phyloP scores from a whole-genome alignment of 192 early-diverging fungal genomes.

The Spinellus fusiger region DNA sequence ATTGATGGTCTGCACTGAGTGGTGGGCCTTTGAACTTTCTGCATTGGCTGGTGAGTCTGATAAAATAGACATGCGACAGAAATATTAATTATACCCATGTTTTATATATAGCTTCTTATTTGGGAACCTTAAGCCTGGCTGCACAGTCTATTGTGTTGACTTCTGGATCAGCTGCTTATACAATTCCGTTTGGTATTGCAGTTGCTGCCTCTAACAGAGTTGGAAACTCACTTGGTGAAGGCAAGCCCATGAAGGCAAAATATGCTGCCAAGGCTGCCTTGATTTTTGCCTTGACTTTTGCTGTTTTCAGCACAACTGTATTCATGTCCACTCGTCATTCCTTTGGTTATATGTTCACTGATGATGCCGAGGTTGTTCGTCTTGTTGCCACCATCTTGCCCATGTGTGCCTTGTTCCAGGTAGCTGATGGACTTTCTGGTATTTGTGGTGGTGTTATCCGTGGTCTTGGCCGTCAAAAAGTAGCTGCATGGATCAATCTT shows the following conservation, averaged over 20 bases:
- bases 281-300: constrained; percentile 44
- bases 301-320: constrained; percentile 43
- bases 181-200: constrained; percentile 73
- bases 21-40: constrained; percentile 70
- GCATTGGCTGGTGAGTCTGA: constrained; percentile 52
- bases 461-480: constrained; percentile 71
- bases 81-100: constrained; percentile 2
- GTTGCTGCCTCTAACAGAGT: constrained; percentile 80
- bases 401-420: constrained; percentile 73
- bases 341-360: constrained; percentile 65
- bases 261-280: constrained; percentile 46
- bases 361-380: constrained; percentile 60
- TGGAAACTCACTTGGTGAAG: constrained; percentile 68
- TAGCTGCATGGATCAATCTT: constrained; percentile 54
- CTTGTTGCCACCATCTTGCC: constrained; percentile 74
- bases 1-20: constrained; percentile 74
- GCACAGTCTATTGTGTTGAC: constrained; percentile 80
- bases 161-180: constrained; percentile 62
- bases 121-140: constrained; percentile 72
- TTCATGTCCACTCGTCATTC: constrained; percentile 42
- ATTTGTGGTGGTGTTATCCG: constrained; percentile 66
- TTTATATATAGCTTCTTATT: constrained; percentile 48
- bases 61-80: too few species aligned
- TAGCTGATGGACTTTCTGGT: constrained; percentile 56
- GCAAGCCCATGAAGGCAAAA: constrained; percentile 39